Conservation (phyloP, 257 asterid species). For the Nicotiana tomentosiformis region DNA sequence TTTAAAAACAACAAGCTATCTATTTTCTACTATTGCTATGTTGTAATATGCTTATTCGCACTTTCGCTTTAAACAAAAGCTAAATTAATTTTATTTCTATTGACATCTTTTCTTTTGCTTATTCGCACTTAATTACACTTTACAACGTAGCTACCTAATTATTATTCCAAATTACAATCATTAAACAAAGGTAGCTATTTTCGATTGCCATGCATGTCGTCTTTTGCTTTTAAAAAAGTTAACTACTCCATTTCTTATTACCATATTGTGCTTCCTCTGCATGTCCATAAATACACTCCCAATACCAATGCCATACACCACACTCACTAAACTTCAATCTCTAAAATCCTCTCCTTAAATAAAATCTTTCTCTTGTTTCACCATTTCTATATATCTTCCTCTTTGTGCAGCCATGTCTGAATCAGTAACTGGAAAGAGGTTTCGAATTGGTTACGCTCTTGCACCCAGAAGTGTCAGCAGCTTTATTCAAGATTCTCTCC, state of each 20-base stretch:
- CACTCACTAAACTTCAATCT: background rate
- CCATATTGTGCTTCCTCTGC: background rate
- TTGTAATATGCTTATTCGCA: background rate
- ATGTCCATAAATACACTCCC: background rate
- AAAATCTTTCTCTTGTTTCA: background rate
- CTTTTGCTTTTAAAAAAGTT: background rate
- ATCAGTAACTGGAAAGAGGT: conserved; percentile 7
- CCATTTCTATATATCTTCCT: background rate
- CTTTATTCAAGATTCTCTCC: conserved; percentile 54
- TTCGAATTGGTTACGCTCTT: conserved; percentile 69
- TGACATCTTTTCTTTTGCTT: background rate
- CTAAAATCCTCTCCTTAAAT: background rate
- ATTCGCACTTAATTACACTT: background rate
- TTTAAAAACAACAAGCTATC: background rate
- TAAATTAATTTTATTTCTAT: background rate
- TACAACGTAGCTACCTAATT: background rate
- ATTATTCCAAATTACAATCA: background rate
- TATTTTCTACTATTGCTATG: background rate
- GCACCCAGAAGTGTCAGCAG: conserved; percentile 56
- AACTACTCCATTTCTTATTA: background rate
- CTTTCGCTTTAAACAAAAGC: background rate
- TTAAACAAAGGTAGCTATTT: background rate
- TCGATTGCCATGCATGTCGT: background rate
- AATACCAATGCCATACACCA: background rate
- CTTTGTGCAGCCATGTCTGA: conserved; percentile 6